Base-by-base conservation (phyloP, 306 rosid genomes). In the Sechiopsis laciniata region DNA sequence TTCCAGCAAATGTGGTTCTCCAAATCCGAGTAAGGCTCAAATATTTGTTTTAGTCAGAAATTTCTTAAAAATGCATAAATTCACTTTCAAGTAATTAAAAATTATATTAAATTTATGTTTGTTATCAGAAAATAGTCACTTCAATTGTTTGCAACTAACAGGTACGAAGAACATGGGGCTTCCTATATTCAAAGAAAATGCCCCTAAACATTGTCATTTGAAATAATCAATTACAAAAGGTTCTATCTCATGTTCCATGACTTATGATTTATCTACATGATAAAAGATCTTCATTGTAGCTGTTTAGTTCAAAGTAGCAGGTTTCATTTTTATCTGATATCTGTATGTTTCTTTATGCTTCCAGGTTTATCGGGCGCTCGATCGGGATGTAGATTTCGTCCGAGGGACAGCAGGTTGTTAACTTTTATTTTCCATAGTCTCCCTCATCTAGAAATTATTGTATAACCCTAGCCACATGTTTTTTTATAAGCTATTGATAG, bases 121-220 rank as follows among this genome's bases (percentile, higher is more conserved):
- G 57, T 59, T 13, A 20, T 35, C 75, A 32, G n/a, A 32, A 26
- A 53, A 54, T 19, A 54, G 50, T 42, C 13, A 63, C 40, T 22
- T 37, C 10, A 16, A 2, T 71, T 61, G 24, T 45, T 20, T 72
- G 72, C 51, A 7, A 76, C 68, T 71, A 71, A 79, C 81, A 94
- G 98, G 96, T 94, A 87, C 46, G 98, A 94, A 81, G 98, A 94
- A 85, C 98, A 94, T 74, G 98, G 98, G 51, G 97, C 98, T 81
- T 87, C 98, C 17, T 94, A 89, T 72, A 79, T 94, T 73, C 98
- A 90, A 75, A 86, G 98, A 87, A 94, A 90, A 75, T 94, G 97
- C 86, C 96, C 98, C 19, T 94, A 79, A 82, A 68, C 10, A 77
- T 61, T n/a, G 8, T 55, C 57, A 32, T 64, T 62, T n/a, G 46